phyloP scores from a whole-genome alignment of 2,329 filamentous ascomycete species.

The Xylaria digitata region DNA sequence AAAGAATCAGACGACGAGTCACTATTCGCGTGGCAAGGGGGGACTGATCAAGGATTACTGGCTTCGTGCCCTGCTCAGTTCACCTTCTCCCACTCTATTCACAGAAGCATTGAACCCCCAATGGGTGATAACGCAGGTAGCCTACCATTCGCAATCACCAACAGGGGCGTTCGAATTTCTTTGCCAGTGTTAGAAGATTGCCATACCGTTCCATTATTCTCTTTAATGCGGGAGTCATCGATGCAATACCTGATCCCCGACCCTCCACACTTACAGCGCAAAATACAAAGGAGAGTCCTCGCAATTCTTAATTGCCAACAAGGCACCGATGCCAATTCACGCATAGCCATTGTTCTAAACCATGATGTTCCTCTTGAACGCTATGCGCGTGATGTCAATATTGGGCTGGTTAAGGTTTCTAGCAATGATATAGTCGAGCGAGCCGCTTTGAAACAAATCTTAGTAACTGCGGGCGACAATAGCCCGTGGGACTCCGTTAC shows the following conservation, averaged over 20 bases:
- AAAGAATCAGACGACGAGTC: conserved; percentile 42
- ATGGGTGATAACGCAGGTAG: not conserved
- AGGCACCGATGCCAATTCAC: not conserved
- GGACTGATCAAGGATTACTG: conserved; percentile 17
- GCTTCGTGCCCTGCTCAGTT: conserved; percentile 26
- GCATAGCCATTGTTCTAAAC: conserved; percentile 15
- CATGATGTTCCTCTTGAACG: conserved; percentile 2
- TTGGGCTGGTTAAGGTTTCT: conserved; percentile 19
- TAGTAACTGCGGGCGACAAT: conserved; percentile 5
- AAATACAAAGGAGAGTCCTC: conserved; percentile 9
- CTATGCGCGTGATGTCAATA: conserved; percentile 21
- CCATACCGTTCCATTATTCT: conserved; percentile 7
- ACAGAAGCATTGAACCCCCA: conserved; percentile 4
- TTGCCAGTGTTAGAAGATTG: conserved; percentile 16
- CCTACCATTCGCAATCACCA: conserved; percentile 15
- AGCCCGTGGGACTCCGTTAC: conserved; percentile 5
- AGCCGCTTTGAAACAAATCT: conserved; percentile 4
- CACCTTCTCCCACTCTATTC: conserved; percentile 18
- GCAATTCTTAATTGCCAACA: conserved; percentile 23
- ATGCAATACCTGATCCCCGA: conserved; percentile 20
- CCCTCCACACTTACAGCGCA: conserved; percentile 7
- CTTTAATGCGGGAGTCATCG: not conserved
- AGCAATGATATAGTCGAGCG: conserved; percentile 3
- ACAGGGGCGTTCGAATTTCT: conserved; percentile 16
- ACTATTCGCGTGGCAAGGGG: conserved; percentile 41